Evolutionary conservation across 257 asterid species (phyloP), one percentile per base, ranked within the genome.

Genomic region (Penstemon barbatus): DNA sequence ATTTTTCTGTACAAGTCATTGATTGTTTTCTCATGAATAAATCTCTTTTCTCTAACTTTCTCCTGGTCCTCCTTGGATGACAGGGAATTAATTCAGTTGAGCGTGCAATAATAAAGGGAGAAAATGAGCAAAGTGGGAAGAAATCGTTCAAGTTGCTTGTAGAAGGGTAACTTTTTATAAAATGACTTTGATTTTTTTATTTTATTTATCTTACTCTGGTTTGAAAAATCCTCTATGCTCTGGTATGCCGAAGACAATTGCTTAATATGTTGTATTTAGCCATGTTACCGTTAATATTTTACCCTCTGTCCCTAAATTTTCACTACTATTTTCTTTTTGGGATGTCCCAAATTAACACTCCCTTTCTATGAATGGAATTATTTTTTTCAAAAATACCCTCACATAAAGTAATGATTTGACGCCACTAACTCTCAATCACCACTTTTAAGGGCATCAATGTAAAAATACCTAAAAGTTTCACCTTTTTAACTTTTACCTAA

Each of bases 11-110:
- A 39, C 37, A 74, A 52, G 13, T 36, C 41, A 48, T 49, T 44
- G 50, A 64, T 49, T 10, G 33, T 56, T 63, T 39, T 11, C 68
- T 65, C 50, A 19, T 38, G 46, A 15, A 61, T 56, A 61, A 8
- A 33, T 25, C 48, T 56, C 6, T 55, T 25, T 57, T 49, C 56
- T 58, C 55, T 53, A 39, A 68, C 72, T 57, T 36, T 25, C 12
- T 41, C 36, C 49, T 51, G n/a, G 43, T 50, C 68, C 33, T 44
- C 64, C 71, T 8, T 73, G 78, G 61, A 57, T 68, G 74, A 52
- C 87, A 93, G 98, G 98, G 98, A 65, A 86, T 93, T 66, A 71
- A 60, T 56, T 72, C 93, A n/a, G 89, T 90, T 70, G 96, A 88
- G 70, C 96, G 96, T 49, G 96, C 83, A 62, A 87, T 92, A 65